These are phyloP conservation scores for Dactylella cylindrospora DNA, from an alignment of 2,329 filamentous ascomycete genomes.

Conservation along the genomic window DNA sequence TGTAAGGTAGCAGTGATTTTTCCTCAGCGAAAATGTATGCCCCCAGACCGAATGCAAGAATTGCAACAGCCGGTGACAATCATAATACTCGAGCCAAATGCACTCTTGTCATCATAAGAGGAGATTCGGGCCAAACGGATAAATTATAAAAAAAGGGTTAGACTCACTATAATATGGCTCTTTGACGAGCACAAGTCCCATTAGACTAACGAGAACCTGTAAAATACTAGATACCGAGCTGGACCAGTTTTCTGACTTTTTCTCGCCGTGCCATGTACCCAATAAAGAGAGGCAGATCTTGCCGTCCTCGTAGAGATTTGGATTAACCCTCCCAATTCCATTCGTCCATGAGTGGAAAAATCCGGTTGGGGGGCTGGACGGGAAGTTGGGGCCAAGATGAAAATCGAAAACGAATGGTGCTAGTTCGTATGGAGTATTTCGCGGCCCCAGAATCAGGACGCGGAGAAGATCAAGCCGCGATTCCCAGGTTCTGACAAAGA, in stretches of 20 bases:
- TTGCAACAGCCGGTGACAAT: conserved; percentile 24
- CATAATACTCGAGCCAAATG: conserved; percentile 61
- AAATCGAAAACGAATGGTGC: conserved; percentile 65
- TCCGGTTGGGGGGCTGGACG: conserved; percentile 58
- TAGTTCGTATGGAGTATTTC: conserved; percentile 63
- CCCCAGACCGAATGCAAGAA: conserved; percentile 51
- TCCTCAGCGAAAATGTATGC: conserved; percentile 58
- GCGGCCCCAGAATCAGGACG: conserved; percentile 61
- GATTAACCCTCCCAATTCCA: conserved; percentile 60
- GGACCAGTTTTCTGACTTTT: conserved; percentile 60
- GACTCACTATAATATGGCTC: conserved; percentile 62
- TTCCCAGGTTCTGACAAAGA: conserved; percentile 64
- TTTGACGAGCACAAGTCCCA: conserved; percentile 62
- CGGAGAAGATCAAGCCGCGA: conserved; percentile 62
- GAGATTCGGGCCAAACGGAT: not conserved
- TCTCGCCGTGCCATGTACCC: conserved; percentile 62
- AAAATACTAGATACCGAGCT: conserved; percentile 58
- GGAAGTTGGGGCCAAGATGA: conserved; percentile 57
- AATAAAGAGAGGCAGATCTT: conserved; percentile 63
- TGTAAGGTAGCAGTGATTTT: conserved; percentile 59
- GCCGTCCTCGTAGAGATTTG: conserved; percentile 65
- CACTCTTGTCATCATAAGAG: conserved; percentile 51
- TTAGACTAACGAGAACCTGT: conserved; percentile 61
- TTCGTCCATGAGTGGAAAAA: conserved; percentile 64
- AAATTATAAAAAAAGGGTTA: not conserved